Conservation (phyloP, 2,329 filamentous ascomycete species). For the Didymella segeticola region DNA sequence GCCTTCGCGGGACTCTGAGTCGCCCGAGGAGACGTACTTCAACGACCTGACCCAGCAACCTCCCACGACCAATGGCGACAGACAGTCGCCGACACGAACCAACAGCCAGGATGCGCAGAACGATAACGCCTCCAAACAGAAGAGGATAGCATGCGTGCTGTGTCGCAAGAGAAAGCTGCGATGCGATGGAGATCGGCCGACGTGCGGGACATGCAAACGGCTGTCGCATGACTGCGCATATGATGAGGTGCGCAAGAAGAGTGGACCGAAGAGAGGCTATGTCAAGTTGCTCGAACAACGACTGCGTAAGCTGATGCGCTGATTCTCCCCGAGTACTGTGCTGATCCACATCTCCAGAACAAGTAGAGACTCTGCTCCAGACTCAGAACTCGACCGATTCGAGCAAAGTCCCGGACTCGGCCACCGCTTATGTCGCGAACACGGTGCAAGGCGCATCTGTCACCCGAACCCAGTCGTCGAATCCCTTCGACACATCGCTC, state of each 20-base stretch:
- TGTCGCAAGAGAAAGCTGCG: conserved; percentile 91
- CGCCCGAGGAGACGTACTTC: conserved; percentile 59
- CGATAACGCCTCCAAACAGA: conserved; percentile 60
- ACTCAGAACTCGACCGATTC: conserved; percentile 68
- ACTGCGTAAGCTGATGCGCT: conserved; percentile 69
- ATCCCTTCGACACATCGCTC: conserved; percentile 9
- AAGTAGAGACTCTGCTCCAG: conserved; percentile 91
- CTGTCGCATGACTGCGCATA: conserved; percentile 87
- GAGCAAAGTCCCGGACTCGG: conserved; percentile 35
- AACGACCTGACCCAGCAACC: conserved; percentile 61
- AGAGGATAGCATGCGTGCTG: conserved; percentile 92
- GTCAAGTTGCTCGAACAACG: conserved; percentile 93
- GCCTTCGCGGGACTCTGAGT: conserved; percentile 41
- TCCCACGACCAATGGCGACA: conserved; percentile 29
- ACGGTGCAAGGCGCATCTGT: conserved; percentile 35
- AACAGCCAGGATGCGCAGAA: conserved; percentile 53
- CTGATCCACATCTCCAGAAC: conserved; percentile 65
- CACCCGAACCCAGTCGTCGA: conserved; percentile 23
- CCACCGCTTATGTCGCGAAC: conserved; percentile 42
- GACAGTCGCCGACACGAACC: conserved; percentile 45
- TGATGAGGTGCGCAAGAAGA: conserved; percentile 92
- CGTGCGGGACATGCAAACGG: conserved; percentile 87
- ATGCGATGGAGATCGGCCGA: conserved; percentile 84
- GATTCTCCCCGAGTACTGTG: not conserved
- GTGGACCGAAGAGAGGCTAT: conserved; percentile 91